phyloP scores from a whole-genome alignment of 495 filamentous ascomycete species.

The Neurospora sp. region DNA sequence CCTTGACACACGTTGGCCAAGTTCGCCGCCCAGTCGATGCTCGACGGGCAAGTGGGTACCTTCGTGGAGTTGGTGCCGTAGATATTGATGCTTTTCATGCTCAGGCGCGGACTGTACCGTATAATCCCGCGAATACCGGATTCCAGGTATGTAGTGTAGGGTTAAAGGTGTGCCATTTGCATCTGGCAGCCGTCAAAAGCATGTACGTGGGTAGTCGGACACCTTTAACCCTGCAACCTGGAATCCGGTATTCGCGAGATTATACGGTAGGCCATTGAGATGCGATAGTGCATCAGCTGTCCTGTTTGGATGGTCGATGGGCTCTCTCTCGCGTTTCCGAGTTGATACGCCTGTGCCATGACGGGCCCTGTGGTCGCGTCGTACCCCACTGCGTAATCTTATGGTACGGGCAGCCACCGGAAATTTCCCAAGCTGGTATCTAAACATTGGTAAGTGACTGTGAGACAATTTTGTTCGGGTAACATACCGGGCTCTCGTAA shows the following conservation, averaged over 20 bases:
- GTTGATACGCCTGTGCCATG: neutral
- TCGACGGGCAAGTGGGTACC: neutral
- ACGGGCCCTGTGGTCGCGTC: neutral
- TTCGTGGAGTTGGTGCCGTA: neutral
- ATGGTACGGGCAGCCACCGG: neutral
- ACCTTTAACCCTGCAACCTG: too few relatives aligned
- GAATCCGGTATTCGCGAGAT: too few relatives aligned
- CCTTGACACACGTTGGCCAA: neutral
- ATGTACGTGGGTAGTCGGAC: too few relatives aligned
- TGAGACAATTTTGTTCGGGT: neutral
- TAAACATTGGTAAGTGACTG: neutral
- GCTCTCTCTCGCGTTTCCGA: neutral
- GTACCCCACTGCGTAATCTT: neutral
- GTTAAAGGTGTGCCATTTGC: too few relatives aligned
- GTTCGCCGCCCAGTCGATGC: neutral
- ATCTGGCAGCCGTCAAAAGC: too few relatives aligned
- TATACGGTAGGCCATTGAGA: neutral
- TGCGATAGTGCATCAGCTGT: neutral
- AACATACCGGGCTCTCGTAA: neutral
- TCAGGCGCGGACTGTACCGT: neutral
- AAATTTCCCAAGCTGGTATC: neutral
- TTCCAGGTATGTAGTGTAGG: too few relatives aligned
- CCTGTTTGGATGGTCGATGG: neutral
- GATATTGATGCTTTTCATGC: neutral
- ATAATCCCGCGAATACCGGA: too few relatives aligned